Base-by-base conservation (phyloP, 768 basidiomycete genomes). In the Cubamyces lactineus region DNA sequence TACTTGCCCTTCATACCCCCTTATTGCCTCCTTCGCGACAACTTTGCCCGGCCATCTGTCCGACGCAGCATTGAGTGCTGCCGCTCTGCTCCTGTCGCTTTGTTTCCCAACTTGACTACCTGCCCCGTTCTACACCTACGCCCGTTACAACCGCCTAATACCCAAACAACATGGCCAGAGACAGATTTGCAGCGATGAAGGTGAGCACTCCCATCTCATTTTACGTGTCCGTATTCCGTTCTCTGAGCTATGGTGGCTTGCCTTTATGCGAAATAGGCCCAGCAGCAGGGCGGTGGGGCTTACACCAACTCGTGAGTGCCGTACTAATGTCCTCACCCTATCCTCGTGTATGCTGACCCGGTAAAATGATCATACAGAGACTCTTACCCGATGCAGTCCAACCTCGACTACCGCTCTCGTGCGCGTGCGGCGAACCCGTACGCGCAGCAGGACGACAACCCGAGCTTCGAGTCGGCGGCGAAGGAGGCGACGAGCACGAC, bases 171-270 rank as follows among this genome's bases (percentile, higher is more conserved):
- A 89, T 92, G 87, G 91, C 94, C 66, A 86, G 94, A 84, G 93
- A 96, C 79, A 86, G 94, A 82, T 84, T 96, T 66, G 93, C 91
- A 69, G 91, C 89, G 65, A 85, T 91, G 86, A 85, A 91, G 78
- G 91, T 91, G 61, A 61, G 86, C 73, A 39, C 15, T 69, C 38
- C 38, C 58, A 23, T 61, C 51, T 52, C 52, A 53, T 39, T 66
- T 45, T 64, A 54, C 53, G n/a, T 58, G 50, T 47, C 45, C 3
- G 12, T 41, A 24, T 38, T 30, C 38, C 17, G 16, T 38, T 15
- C 40, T 19, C 46, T 21, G n/a, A 53, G 40, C 63, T 19, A 9
- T 28, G 24, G 54, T 64, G 51, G 34, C 51, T 58, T 38, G 34
- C 50, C 19, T 43, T 38, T 21, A 5, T n/a, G 41, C 39, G 49